phyloP scores from a whole-genome alignment of 495 filamentous ascomycete species.

The Penicillium herquei region DNA sequence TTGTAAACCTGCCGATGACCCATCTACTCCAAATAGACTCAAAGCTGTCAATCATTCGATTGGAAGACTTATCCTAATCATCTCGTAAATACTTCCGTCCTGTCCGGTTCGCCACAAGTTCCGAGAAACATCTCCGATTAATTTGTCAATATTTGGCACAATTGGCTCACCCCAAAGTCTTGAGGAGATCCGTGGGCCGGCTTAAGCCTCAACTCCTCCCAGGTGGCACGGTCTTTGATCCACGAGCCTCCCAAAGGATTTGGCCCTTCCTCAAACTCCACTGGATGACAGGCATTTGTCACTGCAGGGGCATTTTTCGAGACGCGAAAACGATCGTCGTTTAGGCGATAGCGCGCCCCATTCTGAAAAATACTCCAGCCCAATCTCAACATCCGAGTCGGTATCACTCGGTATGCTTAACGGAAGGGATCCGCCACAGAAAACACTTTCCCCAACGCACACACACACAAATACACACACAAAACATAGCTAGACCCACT shows the following conservation, averaged over 20 bases:
- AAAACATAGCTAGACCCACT: not conserved
- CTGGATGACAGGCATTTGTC: conserved; percentile 8
- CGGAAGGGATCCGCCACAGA: conserved; percentile 1
- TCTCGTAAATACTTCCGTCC: conserved; percentile 1
- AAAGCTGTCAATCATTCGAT: not conserved
- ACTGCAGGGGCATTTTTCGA: not conserved
- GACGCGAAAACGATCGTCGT: not conserved
- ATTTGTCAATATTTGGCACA: not conserved
- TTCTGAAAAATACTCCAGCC: not conserved
- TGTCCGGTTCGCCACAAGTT: not conserved
- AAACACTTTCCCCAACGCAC: not conserved
- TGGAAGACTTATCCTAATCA: not conserved
- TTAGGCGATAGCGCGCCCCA: not conserved
- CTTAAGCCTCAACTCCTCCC: not conserved
- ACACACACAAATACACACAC: not conserved
- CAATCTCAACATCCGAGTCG: not conserved
- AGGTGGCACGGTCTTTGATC: not conserved
- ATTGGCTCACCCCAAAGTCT: not conserved
- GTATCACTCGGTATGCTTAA: not conserved
- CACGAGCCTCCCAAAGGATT: not conserved
- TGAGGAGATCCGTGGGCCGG: not conserved
- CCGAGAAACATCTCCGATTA: not conserved
- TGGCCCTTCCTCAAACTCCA: conserved; percentile 1
- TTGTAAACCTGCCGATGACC: not conserved
- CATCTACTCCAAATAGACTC: not conserved